Evolutionary conservation across 305 asterid genomes (phyloP), one percentile per base, ranked within the genome.

Genomic region (Plantago lanceolata): DNA sequence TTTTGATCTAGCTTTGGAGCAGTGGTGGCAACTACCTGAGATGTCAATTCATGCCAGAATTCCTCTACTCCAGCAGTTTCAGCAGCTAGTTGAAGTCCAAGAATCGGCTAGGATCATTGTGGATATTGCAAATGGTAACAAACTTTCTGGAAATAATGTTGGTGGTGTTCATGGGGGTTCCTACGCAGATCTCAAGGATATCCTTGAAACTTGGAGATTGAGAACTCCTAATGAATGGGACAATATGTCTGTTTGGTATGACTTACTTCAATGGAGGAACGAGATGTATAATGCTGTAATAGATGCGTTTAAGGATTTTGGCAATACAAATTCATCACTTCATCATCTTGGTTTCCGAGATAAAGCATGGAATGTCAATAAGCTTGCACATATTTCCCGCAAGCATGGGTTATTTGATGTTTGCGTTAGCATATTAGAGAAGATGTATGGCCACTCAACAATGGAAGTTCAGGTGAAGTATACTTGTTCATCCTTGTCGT

Each of bases 171-270:
- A 86, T 76, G 89, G 93, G 75, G 83, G 87, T 67, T 74, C 78
- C 65, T 94, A 88, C 78, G 96, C 96, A 64, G 99, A 94, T 84
- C 91, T 94, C 66, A 94, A 94, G 80, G 99, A 94, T 77, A 94
- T 90, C 69, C 97, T 94, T 54, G 99, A 94, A 85, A 94, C 99
- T 11, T 94, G 99, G 99, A 82, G 99, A 72, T 84, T 94, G 68
- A 86, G 99, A 73, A 90, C 96, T 58, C 99, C 99, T n/a, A 90
- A 94, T 88, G 97, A 86, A 79, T 94, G 99, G 96, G 99, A 94
- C 77, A 94, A 85, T 78, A 80, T 81, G 89, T 86, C 99, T 76
- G 96, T 90, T 72, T 94, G 99, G 99, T 90, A 84, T 68, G 97
- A 94, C 79, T 79, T 94, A 73, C 95, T 94, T 70, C 99, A 94